These are phyloP conservation scores for Fusarium gaditjirri DNA, from an alignment of 2,329 filamentous ascomycete species.

Conservation along the genomic window DNA sequence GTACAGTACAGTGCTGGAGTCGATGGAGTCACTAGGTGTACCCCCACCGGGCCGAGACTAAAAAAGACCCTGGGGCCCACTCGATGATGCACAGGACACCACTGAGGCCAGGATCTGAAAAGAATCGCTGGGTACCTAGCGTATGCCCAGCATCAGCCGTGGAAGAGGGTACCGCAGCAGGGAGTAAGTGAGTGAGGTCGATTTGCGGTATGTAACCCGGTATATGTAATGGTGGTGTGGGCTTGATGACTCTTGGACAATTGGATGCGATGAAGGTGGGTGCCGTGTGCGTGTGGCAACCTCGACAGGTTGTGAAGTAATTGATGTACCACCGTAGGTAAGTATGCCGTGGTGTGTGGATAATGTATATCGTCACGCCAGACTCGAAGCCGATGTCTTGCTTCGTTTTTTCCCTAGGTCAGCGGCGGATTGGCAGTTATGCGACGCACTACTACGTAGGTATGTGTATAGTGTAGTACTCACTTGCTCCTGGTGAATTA, in stretches of 20 bases:
- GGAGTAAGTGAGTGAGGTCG: conserved; percentile 8
- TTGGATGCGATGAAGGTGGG: neutral
- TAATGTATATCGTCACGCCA: conserved; percentile 20
- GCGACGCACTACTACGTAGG: neutral
- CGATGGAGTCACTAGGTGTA: neutral
- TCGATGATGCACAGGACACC: conserved; percentile 34
- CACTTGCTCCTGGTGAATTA: conserved; percentile 9
- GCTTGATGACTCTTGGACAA: conserved; percentile 12
- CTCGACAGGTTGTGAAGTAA: conserved; percentile 1
- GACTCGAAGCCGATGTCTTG: conserved; percentile 31
- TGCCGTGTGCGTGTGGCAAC: neutral
- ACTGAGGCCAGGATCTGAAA: conserved; percentile 12
- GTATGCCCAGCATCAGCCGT: conserved; percentile 7
- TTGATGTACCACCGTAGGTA: neutral
- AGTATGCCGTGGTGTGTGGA: conserved; percentile 5
- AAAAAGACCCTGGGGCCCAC: conserved; percentile 27
- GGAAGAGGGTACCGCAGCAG: conserved; percentile 25
- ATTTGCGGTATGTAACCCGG: conserved; percentile 28
- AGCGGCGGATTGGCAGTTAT: conserved; percentile 21
- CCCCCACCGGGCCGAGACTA: conserved; percentile 18
- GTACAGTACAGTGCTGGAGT: conserved; percentile 1
- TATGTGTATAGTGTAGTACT: neutral
- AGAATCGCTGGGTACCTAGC: conserved; percentile 8
- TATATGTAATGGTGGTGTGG: conserved; percentile 22
- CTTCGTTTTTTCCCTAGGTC: conserved; percentile 26